These are phyloP conservation scores for Boehmeria nivea DNA, from an alignment of 306 rosid genomes.

Conservation along the genomic window DNA sequence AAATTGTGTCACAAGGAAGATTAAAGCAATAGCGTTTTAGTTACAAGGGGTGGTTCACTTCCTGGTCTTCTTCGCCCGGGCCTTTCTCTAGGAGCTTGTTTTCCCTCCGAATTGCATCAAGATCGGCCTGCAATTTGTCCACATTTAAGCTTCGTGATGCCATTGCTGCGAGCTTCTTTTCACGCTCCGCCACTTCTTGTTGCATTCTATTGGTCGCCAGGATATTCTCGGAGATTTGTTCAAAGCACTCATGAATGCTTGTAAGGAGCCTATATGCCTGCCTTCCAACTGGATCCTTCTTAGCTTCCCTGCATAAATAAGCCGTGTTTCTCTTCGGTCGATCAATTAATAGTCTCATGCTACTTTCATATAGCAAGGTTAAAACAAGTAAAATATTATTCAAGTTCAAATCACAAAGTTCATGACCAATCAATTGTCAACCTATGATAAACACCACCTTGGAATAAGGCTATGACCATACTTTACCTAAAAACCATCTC, in stretches of 20 bases:
- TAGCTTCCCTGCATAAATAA: slow-evolving; percentile 85
- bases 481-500: slow-evolving; percentile 79
- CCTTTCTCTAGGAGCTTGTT: slow-evolving; percentile 37
- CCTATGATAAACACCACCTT: neutral
- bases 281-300: slow-evolving; percentile 60
- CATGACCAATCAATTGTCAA: neutral
- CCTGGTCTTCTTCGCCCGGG: slow-evolving; percentile 12
- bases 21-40: slow-evolving; percentile 26
- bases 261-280: slow-evolving; percentile 73
- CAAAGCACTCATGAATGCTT: slow-evolving; percentile 71
- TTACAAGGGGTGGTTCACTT: neutral
- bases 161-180: slow-evolving; percentile 60
- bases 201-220: slow-evolving; percentile 62
- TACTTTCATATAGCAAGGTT: neutral
- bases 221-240: slow-evolving; percentile 67
- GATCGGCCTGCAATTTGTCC: slow-evolving; percentile 44
- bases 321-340: slow-evolving; percentile 10
- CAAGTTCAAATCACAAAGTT: neutral
- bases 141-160: slow-evolving; percentile 45
- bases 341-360: neutral
- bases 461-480: neutral
- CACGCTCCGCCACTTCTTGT: slow-evolving; percentile 67
- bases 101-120: slow-evolving; percentile 47
- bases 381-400: neutral
- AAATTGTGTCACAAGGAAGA: slow-evolving; percentile 23